These are phyloP conservation scores for Glycine soja DNA, from an alignment of 306 rosid genomes.

Conservation along the genomic window DNA sequence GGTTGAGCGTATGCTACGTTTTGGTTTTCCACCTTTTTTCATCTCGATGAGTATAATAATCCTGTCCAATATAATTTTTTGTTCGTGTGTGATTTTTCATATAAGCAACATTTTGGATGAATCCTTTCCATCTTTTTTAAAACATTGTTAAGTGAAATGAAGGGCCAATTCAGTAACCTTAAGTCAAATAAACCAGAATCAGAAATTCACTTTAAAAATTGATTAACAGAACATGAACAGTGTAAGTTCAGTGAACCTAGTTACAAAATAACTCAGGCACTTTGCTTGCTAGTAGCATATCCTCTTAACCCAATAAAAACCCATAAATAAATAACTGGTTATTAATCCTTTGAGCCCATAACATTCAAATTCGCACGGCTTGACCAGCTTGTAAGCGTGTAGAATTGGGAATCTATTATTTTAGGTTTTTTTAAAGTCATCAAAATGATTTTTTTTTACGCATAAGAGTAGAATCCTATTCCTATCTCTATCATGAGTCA, in stretches of 20 bases:
- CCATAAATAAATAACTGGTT: neutral
- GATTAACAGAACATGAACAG: neutral
- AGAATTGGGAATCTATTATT: neutral
- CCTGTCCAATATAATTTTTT: no score
- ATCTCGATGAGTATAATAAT: no score
- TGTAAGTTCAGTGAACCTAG: neutral
- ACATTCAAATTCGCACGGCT: slow-evolving; percentile 16
- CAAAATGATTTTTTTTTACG: neutral
- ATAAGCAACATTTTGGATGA: no score
- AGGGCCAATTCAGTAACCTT: no score
- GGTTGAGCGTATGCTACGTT: no score
- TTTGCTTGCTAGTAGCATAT: neutral
- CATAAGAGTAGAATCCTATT: neutral
- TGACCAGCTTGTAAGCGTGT: slow-evolving; percentile 16
- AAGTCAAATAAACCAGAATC: no score
- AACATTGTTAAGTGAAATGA: no score
- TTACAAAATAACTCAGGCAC: no score
- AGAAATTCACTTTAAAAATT: neutral
- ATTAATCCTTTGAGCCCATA: neutral
- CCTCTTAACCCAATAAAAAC: neutral
- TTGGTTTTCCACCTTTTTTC: no score
- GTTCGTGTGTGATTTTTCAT: no score
- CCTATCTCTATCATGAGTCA: neutral
- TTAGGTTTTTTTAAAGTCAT: neutral
- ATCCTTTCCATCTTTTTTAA: no score